phyloP scores from a whole-genome alignment of 169 alveolate species.

The Amoebophrya sp. region DNA sequence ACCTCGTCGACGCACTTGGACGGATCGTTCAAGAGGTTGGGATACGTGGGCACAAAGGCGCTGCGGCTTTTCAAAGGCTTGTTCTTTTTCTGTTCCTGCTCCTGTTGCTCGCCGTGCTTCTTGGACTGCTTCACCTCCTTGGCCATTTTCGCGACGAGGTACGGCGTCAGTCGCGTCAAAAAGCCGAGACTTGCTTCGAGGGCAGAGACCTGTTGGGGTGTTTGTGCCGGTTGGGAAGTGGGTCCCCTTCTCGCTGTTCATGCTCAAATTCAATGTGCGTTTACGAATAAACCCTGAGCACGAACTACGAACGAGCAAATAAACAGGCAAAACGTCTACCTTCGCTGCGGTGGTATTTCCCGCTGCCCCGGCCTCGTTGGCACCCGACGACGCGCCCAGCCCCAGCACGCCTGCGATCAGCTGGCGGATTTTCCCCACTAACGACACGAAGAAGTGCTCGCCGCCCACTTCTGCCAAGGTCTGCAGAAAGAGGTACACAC shows the following conservation, averaged over 20 bases:
- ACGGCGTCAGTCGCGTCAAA: not conserved
- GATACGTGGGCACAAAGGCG: not conserved
- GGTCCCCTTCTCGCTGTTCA: too few species aligned
- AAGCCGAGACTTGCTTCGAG: not conserved
- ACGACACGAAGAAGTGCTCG: not conserved
- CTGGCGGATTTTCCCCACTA: not conserved
- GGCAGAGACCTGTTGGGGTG: not conserved
- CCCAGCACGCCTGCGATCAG: too few species aligned
- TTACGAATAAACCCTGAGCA: too few species aligned
- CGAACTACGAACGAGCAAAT: too few species aligned
- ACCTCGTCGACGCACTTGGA: not conserved
- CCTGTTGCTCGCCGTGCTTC: not conserved
- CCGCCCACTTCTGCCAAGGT: not conserved
- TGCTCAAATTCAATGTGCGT: too few species aligned
- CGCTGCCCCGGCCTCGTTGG: too few species aligned
- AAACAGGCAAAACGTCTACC: too few species aligned
- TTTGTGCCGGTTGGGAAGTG: too few species aligned
- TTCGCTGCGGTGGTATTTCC: too few species aligned
- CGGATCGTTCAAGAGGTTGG: not conserved
- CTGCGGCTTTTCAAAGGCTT: too few species aligned
- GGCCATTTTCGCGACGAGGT: not conserved
- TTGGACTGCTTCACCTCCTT: not conserved
- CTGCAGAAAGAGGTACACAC: not conserved
- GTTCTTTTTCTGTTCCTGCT: not conserved
- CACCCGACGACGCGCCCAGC: too few species aligned